Conservation (phyloP, 257 asterid genomes). For the Anisodus tanguticus region DNA sequence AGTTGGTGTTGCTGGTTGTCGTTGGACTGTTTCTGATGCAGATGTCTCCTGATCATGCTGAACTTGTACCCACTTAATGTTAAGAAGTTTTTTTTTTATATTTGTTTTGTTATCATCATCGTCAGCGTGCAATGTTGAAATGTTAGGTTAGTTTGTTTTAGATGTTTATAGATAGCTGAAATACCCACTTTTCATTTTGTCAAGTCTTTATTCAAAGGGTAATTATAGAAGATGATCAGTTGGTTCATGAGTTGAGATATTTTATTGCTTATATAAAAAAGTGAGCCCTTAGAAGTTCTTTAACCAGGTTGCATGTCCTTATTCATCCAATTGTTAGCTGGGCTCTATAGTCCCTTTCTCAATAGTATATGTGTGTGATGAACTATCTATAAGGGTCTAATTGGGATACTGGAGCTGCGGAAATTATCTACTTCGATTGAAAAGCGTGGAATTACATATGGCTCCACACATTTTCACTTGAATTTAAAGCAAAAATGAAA, state of each 20-base stretch:
- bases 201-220: neutral
- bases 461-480: too few species aligned
- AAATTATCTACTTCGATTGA: too few species aligned
- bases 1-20: slow-evolving; percentile 53
- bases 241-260: neutral
- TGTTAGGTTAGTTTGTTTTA: slow-evolving; percentile 15
- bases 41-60: slow-evolving; percentile 44
- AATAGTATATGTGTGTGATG: neutral
- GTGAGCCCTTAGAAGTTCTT: neutral
- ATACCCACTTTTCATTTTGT: neutral
- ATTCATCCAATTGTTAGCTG: neutral
- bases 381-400: neutral
- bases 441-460: too few species aligned
- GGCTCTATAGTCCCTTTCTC: neutral
- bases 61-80: slow-evolving; percentile 74
- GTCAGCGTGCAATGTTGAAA: neutral
- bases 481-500: neutral
- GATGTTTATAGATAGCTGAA: neutral
- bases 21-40: slow-evolving; percentile 43
- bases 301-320: neutral
- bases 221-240: neutral
- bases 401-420: neutral
- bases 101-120: slow-evolving; percentile 12
- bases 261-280: neutral
- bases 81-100: slow-evolving; percentile 22